Evolutionary conservation across 202 grass and related monocot species (phyloP), one percentile per base, ranked within the genome.

Genomic region (Bolboschoenoplectus hybrid): DNA sequence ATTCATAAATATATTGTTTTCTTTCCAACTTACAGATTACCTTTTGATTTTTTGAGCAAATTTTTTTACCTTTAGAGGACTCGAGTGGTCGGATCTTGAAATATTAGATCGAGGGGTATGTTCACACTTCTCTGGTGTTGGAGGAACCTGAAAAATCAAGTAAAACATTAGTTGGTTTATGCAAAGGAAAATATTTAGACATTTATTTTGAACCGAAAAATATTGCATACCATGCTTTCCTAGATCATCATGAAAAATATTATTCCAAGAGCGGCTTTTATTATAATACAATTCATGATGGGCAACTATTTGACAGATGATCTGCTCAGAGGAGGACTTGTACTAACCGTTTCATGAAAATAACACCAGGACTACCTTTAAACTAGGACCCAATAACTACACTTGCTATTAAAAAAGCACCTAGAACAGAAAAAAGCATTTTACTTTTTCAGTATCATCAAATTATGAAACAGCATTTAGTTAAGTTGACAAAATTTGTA

Each of bases 91-190:
- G 39, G 91, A 89, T 70, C 82, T 92, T 11, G 89, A 62, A 50
- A 35, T 71, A 26, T 81, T 84, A 5, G 84, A 83, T 6, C 81
- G 89, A 17, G 51, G 68, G 34, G 67, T 55, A 63, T 90, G 93
- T 57, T 96, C 97, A 67, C 87, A 90, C 84, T 96, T 94, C 81
- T 99, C 97, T 62, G 93, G 93, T 49, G 90, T 96, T 7, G 86
- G 55, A 32, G 92, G 90, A 1, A 83, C 88, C 97, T 99, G 43
- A 44, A 41, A 44, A 52, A 26, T 26, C 43, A 41, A 80, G 39
- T 1, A 70, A 43, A 17, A 3, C 38, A 70, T 17, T 40, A 1
- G 7, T 12, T 40, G 2, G 7, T 12, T 34, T 77, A 50, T 11
- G 8, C 51, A 62, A 41, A 81, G 39, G 35, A 19, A 6, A 19